A percentile compares a stretch with the other conserved stretches of the same genome.
These are phyloP conservation scores for Aureobasidium sp. DNA, from an alignment of 2,329 filamentous ascomycete genomes.

Conservation along the genomic window DNA sequence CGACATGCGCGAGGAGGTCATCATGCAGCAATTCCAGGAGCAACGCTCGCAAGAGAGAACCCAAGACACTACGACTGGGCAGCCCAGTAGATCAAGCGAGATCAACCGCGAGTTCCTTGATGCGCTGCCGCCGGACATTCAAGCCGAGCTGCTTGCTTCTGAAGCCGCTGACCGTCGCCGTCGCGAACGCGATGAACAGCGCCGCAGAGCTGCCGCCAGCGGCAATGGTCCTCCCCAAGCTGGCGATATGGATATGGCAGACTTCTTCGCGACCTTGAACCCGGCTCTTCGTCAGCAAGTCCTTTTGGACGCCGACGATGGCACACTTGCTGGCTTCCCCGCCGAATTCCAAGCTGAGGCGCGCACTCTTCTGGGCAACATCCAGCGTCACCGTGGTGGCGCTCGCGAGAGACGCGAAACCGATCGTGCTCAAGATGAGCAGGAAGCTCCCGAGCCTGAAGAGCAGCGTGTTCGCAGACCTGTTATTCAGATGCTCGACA, in stretches of 20 bases:
- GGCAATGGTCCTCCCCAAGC: constrained; percentile 45
- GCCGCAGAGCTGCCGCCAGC: constrained; percentile 55
- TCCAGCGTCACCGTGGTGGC: constrained; percentile 25
- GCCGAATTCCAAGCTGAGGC: constrained; percentile 83
- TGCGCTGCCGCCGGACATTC: constrained; percentile 82
- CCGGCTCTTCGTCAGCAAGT: constrained; percentile 78
- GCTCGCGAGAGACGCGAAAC: constrained; percentile 4
- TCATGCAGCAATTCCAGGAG: constrained; percentile 80
- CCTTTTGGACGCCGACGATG: constrained; percentile 84
- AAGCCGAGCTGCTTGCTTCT: constrained; percentile 82
- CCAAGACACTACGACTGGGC: constrained; percentile 59
- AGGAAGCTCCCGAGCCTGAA: constrained; percentile 7
- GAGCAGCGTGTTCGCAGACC: constrained; percentile 47
- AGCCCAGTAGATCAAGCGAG: constrained; percentile 54
- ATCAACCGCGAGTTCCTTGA: constrained; percentile 93
- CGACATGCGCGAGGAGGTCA: constrained; percentile 90
- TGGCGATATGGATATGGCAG: constrained; percentile 85
- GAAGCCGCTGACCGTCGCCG: constrained; percentile 84
- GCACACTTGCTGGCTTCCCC: constrained; percentile 75
- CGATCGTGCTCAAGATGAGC: constrained; percentile 18
- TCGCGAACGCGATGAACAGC: constrained; percentile 74
- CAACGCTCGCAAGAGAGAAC: constrained; percentile 62
- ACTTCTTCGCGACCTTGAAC: constrained; percentile 84
- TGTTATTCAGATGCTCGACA: constrained; percentile 94
- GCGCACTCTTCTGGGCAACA: constrained; percentile 57